These are phyloP conservation scores for Polychytrium aggregatum DNA, from an alignment of 192 early-diverging fungal genomes.

Conservation along the genomic window DNA sequence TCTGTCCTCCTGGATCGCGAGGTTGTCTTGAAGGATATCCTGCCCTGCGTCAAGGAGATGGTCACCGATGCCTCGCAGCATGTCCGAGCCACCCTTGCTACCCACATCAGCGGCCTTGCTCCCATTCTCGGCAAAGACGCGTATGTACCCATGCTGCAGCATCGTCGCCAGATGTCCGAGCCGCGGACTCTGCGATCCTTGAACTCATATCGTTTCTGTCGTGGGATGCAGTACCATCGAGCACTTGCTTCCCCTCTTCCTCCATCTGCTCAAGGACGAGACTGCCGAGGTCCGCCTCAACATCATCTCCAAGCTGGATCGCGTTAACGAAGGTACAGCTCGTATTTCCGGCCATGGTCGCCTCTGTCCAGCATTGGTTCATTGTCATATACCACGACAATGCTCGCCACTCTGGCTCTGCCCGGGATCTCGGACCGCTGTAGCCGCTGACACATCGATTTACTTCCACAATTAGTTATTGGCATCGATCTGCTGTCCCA, in stretches of 20 bases:
- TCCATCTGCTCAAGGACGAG: conserved; percentile 95
- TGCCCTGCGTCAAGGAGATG: conserved; percentile 87
- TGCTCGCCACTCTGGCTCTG: too few relatives aligned
- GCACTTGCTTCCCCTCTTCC: conserved; percentile 85
- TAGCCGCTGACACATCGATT: background rate
- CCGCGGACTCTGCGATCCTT: too few relatives aligned
- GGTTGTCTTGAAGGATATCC: conserved; percentile 63
- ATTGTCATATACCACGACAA: too few relatives aligned
- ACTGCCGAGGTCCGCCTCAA: conserved; percentile 95
- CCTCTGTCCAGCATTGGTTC: too few relatives aligned
- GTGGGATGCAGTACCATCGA: conserved; percentile 87
- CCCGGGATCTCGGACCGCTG: too few relatives aligned
- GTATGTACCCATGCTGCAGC: conserved; percentile 31
- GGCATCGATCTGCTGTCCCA: conserved; percentile 97
- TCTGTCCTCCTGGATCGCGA: conserved; percentile 65
- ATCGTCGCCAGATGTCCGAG: background rate
- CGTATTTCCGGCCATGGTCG: too few relatives aligned
- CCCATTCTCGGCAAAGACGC: conserved; percentile 89
- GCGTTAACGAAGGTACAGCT: conserved; percentile 79
- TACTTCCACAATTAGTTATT: conserved; percentile 34
- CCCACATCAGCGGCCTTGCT: conserved; percentile 90
- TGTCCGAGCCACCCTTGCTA: conserved; percentile 89
- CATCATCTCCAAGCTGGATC: conserved; percentile 96
- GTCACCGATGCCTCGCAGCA: conserved; percentile 94
- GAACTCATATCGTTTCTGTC: too few relatives aligned